A percentile compares a stretch with the other conserved stretches of the same genome.
Conservation (phyloP, 495 filamentous ascomycete genomes). For the Podospora comata region DNA sequence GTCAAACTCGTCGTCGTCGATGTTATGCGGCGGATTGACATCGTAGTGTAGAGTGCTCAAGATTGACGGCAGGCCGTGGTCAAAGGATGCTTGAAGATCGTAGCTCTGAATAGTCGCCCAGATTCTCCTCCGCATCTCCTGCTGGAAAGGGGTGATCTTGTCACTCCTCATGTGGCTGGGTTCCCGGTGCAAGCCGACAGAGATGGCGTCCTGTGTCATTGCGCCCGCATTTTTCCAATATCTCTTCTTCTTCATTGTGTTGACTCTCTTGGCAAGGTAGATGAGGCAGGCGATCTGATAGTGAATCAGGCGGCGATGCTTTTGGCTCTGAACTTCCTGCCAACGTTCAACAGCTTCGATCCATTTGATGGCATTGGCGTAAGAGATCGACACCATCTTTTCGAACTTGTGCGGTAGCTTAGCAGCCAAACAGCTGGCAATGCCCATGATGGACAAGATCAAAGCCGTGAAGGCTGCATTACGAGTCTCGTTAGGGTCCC, state of each 20-base stretch:
- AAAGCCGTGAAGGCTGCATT: conserved; percentile 48
- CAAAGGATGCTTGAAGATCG: conserved; percentile 58
- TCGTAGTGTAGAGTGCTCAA: conserved; percentile 40
- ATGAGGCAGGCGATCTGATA: conserved; percentile 46
- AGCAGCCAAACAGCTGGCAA: conserved; percentile 38
- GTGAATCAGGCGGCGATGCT: conserved; percentile 43
- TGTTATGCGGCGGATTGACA: conserved; percentile 39
- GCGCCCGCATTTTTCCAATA: conserved; percentile 56
- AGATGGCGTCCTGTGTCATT: conserved; percentile 54
- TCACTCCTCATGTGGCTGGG: conserved; percentile 35
- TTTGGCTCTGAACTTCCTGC: conserved; percentile 39
- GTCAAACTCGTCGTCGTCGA: conserved; percentile 45
- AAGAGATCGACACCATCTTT: conserved; percentile 35
- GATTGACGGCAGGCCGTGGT: conserved; percentile 54
- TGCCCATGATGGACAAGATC: conserved; percentile 41
- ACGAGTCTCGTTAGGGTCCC: conserved; percentile 38
- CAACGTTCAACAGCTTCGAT: conserved; percentile 40
- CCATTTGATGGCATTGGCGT: conserved; percentile 37
- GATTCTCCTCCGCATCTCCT: conserved; percentile 63
- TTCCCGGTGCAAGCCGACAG: conserved; percentile 56
- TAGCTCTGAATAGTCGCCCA: conserved; percentile 62
- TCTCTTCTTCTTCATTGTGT: conserved; percentile 46
- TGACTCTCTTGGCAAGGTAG: conserved; percentile 45
- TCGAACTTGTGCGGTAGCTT: conserved; percentile 36
- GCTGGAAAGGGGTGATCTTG: conserved; percentile 49